Conservation (phyloP, 2,329 filamentous ascomycete genomes). For the Beauveria rudraprayagi region DNA sequence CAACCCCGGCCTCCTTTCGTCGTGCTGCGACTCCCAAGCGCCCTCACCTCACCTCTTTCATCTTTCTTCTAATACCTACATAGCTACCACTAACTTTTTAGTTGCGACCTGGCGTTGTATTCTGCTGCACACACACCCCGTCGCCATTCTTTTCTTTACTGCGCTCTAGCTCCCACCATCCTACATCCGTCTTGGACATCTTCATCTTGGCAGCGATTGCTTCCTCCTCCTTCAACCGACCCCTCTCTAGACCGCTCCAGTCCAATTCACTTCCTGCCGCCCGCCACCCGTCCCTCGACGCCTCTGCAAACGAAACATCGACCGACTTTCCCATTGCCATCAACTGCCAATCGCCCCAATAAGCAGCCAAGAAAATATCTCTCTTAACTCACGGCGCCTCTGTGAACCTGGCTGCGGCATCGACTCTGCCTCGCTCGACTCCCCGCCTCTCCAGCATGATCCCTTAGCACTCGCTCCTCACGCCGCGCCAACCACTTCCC, state of each 20-base stretch:
- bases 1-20: not conserved
- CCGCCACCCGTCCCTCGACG: not conserved
- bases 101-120: not conserved
- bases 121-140: not conserved
- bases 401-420: not conserved
- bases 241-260: not conserved
- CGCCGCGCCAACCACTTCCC: conserved; percentile 6
- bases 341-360: not conserved
- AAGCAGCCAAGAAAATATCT: not conserved
- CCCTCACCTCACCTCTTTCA: conserved; percentile 3
- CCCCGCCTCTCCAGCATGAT: conserved; percentile 10
- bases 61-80: not conserved
- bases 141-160: not conserved
- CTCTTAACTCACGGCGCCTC: not conserved
- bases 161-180: not conserved
- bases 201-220: not conserved
- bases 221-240: not conserved
- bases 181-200: not conserved
- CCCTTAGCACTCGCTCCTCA: conserved; percentile 7
- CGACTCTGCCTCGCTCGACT: not conserved
- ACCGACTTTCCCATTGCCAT: not conserved
- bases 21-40: not conserved
- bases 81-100: conserved; percentile 4
- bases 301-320: not conserved
- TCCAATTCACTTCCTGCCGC: not conserved